phyloP scores from a whole-genome alignment of 805 yeast species.

The Metschnikowia orientalis region DNA sequence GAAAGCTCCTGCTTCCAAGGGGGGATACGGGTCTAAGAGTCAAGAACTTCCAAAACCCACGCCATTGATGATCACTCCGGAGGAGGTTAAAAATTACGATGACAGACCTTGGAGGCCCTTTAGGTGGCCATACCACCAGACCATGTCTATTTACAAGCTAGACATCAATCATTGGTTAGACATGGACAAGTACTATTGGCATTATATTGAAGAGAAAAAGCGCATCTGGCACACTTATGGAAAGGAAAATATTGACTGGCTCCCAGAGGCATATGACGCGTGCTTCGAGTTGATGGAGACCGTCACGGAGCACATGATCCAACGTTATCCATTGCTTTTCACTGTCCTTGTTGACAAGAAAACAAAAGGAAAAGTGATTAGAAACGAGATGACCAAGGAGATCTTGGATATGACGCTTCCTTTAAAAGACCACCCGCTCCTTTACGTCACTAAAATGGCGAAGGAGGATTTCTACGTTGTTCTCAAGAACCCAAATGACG shows the following conservation, averaged over 20 bases:
- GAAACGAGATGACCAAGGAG: slow-evolving; percentile 61
- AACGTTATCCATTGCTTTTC: slow-evolving; percentile 61
- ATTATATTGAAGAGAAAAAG: slow-evolving; percentile 59
- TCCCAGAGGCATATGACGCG: slow-evolving; percentile 61
- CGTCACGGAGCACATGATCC: slow-evolving; percentile 55
- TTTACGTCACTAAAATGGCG: slow-evolving; percentile 62
- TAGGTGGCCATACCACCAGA: slow-evolving; percentile 77
- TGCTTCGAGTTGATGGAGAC: slow-evolving; percentile 59
- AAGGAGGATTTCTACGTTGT: slow-evolving; percentile 74
- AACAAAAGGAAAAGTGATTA: slow-evolving; percentile 48
- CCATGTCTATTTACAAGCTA: slow-evolving; percentile 70
- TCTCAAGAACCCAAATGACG: slow-evolving; percentile 44
- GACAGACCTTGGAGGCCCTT: slow-evolving; percentile 81
- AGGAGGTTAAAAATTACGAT: slow-evolving; percentile 59
- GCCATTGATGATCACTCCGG: slow-evolving; percentile 62
- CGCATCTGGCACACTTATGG: slow-evolving; percentile 57
- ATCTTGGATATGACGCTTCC: slow-evolving; percentile 56
- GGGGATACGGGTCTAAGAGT: background rate
- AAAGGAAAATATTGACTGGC: slow-evolving; percentile 57
- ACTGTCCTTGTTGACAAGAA: slow-evolving; percentile 37
- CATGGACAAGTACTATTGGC: slow-evolving; percentile 71
- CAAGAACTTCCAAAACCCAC: slow-evolving; percentile 42
- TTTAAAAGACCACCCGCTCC: slow-evolving; percentile 58
- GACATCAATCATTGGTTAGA: slow-evolving; percentile 75
- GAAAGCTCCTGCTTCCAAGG: background rate